Base-by-base conservation (phyloP, 495 filamentous ascomycete genomes). In the Penicillium soppii region DNA sequence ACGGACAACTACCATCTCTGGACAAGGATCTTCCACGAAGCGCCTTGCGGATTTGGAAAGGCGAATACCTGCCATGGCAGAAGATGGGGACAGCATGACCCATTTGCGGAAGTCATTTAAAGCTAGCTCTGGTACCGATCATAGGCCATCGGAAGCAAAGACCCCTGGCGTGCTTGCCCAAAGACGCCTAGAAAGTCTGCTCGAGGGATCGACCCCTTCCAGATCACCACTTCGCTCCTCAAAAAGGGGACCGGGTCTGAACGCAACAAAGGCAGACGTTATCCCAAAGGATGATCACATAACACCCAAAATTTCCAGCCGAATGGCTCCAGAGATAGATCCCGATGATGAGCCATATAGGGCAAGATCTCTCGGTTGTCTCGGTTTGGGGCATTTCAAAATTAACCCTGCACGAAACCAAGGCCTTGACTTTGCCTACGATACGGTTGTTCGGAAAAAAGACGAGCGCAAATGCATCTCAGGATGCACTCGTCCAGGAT, bases 401-500 rank as follows among this genome's bases (percentile, higher is more conserved):
- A 72, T 94, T 58, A 97, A 98, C 56, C 83, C 90, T 2, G 64
- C 75, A 10, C 71, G 70, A 40, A 95, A 92, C 61, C 73, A 88
- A 44, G 90, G 90, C 21, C 70, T 84, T 43, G 78, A 84, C 36
- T 90, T 82, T 58, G 89, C 91, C 7, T 97, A 84, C 64, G 69
- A 75, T 12, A 85, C 90, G 50, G 84, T 89, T 13, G 81, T 96
- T 38, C 86, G 94, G 42, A 82, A 76, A 27, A 85, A 76, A 57
- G 79, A 86, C 15, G 82, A 85, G 19, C 86, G 90, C n/a, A 83
- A 84, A 50, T 88, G 85, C 56, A 72, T 95, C 7, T 73, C 78
- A n/a, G 89, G 90, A 4, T 98, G 94, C 64, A 87, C 82, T 5
- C 80, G 85, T 29, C 74, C 83, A 1, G 75, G 80, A 20, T 96